Base-by-base conservation (phyloP, 2,329 filamentous ascomycete genomes). In the Pyricularia sp. region DNA sequence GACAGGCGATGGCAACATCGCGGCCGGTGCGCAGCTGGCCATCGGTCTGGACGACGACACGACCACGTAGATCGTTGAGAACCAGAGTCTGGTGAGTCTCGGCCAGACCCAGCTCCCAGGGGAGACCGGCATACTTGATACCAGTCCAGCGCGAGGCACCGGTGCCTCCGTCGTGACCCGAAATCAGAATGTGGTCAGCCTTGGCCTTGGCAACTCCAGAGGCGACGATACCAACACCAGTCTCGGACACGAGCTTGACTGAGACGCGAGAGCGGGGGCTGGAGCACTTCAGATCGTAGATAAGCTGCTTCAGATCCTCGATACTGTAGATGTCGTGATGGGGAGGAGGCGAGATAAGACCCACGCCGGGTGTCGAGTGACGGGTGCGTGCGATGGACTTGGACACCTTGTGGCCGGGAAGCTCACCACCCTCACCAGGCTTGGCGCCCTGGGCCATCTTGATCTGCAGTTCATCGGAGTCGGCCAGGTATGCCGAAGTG, bases 371-470 rank as follows among this genome's bases (percentile, higher is more conserved):
- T 6, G 94, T 98, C 11, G 94, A 98, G 83, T 97, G 94, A 78
- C 94, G 91, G 69, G 94, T 98, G 75, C 92, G 91, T 69, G 93
- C 94, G 79, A 98, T 98, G 7, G 93, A 92, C 76, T 92, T 92
- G 71, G 94, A 95, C 31, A 98, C 94, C 83, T 98, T 98, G 85
- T 97, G 93, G 59, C 94, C 94, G 66, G 94, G 94, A 76, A 98
- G 88, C 81, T 98, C 94, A 86, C 94, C 94, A 83, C 94, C 94
- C 81, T 98, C 94, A 80, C 94, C 94, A 69, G 94, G 94, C 86
- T 98, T 98, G 71, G 94, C 94, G 78, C 94, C 94, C 81, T 98
- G 94, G 11, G 94, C 94, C 94, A 98, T 98, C 87, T 98, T 98
- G 82, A 98, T 98, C 80, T 98, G 94, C 64, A 98, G 84, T 81